These are phyloP conservation scores for Carex littledalei DNA, from an alignment of 176 grass and related monocot genomes.

Conservation along the genomic window DNA sequence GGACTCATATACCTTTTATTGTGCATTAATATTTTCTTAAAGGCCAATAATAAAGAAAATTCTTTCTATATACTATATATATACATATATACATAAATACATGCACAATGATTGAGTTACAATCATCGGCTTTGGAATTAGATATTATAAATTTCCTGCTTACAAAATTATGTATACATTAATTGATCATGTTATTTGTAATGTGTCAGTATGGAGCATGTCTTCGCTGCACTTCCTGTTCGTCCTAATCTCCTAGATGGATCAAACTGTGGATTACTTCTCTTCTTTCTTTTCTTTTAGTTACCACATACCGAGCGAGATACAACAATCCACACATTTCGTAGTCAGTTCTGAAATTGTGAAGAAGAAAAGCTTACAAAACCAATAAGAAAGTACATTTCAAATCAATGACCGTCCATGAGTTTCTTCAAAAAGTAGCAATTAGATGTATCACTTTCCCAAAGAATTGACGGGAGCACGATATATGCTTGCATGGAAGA, in stretches of 20 bases:
- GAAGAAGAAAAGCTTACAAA: background rate
- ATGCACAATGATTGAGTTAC: constrained; percentile 5
- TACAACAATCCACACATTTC: background rate
- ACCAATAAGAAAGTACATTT: constrained; percentile 6
- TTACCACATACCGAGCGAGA: background rate
- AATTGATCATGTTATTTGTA: background rate
- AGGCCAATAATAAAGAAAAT: background rate
- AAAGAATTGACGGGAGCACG: constrained; percentile 5
- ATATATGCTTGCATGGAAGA: constrained; percentile 10
- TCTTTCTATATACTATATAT: constrained; percentile 14
- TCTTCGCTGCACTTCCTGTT: background rate
- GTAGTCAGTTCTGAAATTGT: background rate
- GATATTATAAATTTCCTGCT: background rate
- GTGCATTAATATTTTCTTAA: too few species aligned
- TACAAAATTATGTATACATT: constrained; percentile 7
- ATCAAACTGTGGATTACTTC: constrained; percentile 3
- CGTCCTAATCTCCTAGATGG: background rate
- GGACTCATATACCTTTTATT: background rate
- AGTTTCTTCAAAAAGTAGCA: background rate
- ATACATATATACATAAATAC: constrained; percentile 2
- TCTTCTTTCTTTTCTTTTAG: background rate
- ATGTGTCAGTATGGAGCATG: background rate
- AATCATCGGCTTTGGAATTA: background rate
- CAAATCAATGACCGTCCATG: background rate
- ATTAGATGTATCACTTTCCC: background rate